Base-by-base conservation (phyloP, 2,329 filamentous ascomycete genomes). In the Aspergillus aculeatus region DNA sequence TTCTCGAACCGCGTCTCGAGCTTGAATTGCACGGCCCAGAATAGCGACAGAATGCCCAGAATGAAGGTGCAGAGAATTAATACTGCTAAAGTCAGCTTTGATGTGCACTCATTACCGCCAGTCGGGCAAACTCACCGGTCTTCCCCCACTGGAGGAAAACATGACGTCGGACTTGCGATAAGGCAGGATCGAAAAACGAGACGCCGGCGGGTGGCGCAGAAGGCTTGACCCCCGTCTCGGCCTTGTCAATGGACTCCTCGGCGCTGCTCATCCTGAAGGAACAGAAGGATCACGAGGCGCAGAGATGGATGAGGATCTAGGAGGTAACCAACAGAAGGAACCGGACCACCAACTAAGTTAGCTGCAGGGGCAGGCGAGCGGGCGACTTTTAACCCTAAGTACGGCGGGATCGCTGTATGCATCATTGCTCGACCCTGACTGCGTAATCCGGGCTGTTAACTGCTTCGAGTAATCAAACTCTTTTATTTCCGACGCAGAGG, bases 1-100 rank as follows among this genome's bases (percentile, higher is more conserved):
- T 75, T 72, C 2, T 73, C 74, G 19, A 82, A 72, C 55, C 83
- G 85, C 49, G 75, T 65, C 11, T 85, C 77, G 0, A 83, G 77
- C 14, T 78, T 67, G 66, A 78, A 84, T 21, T 88, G 81, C 0
- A 82, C 81, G 0, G 76, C 85, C 86, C 86, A 89, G 73, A 85
- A 88, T 2, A 89, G 72, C 0, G 83, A 86, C 0, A 89, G 69
- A 4, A 86, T 77, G 11, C 65, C 74, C 5, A 88, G 71, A 50
- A 87, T 83, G 65, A 86, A 87, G 4, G 77, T 65, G 68, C 83
- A 82, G 5, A 89, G 75, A 6, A 84, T 67, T 5, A 67, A 54
- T 5, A 73, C 69, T 71, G 3, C 9, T 5, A 5, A 10, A 12
- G 38, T 65, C 44, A 63, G 50, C 16, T 47, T 9, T 29, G 26